Conservation (phyloP, 257 asterid genomes). For the Solanum dulcamara region DNA sequence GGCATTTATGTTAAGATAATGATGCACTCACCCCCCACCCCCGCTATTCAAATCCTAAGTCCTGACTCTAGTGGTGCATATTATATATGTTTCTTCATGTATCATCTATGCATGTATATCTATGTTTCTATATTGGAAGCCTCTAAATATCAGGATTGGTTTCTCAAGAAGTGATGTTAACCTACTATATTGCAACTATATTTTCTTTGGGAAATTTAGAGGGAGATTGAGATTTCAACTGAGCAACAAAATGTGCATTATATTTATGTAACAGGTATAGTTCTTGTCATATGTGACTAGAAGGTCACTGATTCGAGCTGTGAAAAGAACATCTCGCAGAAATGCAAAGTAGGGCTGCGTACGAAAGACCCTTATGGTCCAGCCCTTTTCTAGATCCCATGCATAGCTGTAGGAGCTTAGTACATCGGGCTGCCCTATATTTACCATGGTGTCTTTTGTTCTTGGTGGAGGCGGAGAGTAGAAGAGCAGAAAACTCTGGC, state of each 20-base stretch:
- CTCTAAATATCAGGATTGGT: not conserved
- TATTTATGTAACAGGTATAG: not conserved
- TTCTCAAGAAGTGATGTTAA: not conserved
- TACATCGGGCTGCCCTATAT: too few species aligned
- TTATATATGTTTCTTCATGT: not conserved
- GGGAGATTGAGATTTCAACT: not conserved
- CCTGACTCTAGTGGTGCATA: not conserved
- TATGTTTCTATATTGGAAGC: not conserved
- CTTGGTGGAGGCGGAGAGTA: not conserved
- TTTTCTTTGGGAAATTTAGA: not conserved
- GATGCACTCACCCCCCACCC: too few species aligned
- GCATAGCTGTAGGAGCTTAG: too few species aligned
- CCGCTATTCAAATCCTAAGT: not conserved
- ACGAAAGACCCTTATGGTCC: too few species aligned
- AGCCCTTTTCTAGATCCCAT: too few species aligned
- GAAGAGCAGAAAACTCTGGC: not conserved
- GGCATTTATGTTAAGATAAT: not conserved
- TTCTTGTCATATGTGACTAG: too few species aligned
- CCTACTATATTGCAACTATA: not conserved
- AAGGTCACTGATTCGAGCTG: too few species aligned
- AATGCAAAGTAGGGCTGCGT: too few species aligned
- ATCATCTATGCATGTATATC: not conserved
- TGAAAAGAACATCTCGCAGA: too few species aligned
- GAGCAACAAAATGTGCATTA: not conserved
- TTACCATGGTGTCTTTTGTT: not conserved